Evolutionary conservation across 768 basidiomycete genomes (phyloP).

Genomic region (Imleria badia): DNA sequence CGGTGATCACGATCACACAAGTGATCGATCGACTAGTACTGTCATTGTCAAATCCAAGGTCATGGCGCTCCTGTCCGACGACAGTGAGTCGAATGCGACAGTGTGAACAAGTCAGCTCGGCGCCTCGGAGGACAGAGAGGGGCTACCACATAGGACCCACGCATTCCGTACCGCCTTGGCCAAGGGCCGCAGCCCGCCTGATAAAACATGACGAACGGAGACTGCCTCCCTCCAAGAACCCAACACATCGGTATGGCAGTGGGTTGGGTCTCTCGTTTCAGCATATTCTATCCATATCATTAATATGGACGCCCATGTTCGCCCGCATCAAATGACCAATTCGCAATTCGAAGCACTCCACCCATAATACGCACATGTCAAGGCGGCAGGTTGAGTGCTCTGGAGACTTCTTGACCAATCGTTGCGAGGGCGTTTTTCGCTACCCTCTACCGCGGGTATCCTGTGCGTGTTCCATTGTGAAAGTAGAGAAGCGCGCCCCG

Average conservation of each 20-base stretch:
- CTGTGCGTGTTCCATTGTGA: slow-evolving; percentile 30
- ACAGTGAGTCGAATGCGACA: neutral
- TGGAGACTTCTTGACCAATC: slow-evolving; percentile 24
- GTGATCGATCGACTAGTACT: slow-evolving; percentile 26
- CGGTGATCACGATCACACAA: slow-evolving; percentile 35
- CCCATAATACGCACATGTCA: slow-evolving; percentile 14
- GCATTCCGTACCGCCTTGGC: neutral
- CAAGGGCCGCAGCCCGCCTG: slow-evolving; percentile 26
- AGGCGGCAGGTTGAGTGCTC: slow-evolving; percentile 3
- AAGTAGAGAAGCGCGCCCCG: slow-evolving; percentile 20
- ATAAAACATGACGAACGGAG: slow-evolving; percentile 19
- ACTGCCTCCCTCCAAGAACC: slow-evolving; percentile 14
- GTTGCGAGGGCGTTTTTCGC: neutral
- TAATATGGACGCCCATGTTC: slow-evolving; percentile 13
- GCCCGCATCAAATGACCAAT: slow-evolving; percentile 25
- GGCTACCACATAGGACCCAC: slow-evolving; percentile 18
- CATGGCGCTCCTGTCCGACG: slow-evolving; percentile 3
- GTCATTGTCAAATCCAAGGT: slow-evolving; percentile 18
- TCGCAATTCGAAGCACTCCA: slow-evolving; percentile 32
- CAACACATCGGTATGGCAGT: slow-evolving; percentile 14
- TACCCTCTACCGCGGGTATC: slow-evolving; percentile 31
- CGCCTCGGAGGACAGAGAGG: slow-evolving; percentile 16
- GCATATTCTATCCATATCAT: slow-evolving; percentile 9
- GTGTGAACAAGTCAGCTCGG: neutral
- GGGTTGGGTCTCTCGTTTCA: slow-evolving; percentile 15